phyloP scores from a whole-genome alignment of 139 green algal species.

The Chlorella sp. region DNA sequence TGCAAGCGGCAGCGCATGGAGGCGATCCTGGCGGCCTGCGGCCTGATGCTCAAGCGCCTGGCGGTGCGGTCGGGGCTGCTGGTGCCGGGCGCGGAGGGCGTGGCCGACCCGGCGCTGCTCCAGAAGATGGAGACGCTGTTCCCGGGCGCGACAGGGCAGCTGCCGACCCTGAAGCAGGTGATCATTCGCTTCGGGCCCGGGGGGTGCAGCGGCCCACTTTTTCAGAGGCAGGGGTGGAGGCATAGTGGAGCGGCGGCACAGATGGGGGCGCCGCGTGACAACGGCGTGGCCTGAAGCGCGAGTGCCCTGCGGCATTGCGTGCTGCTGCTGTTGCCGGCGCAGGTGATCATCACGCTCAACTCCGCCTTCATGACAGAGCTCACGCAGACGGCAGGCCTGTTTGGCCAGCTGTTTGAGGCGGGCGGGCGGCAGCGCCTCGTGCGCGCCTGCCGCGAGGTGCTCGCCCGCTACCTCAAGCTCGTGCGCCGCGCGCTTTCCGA shows the following conservation, averaged over 20 bases:
- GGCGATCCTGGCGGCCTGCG: conserved; percentile 52
- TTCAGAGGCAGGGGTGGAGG: too few species aligned
- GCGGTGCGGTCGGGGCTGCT: conserved; percentile 36
- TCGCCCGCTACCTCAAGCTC: conserved; percentile 35
- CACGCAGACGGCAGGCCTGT: conserved; percentile 37
- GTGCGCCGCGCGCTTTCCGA: conserved; percentile 42
- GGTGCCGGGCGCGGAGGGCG: too few species aligned
- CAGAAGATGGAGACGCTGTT: conserved; percentile 17
- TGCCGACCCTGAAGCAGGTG: conserved; percentile 26
- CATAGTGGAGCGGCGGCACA: too few species aligned
- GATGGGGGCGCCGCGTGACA: too few species aligned
- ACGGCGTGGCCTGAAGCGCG: too few species aligned
- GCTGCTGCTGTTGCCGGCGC: too few species aligned
- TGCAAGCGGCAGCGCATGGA: conserved; percentile 65
- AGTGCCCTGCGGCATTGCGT: too few species aligned
- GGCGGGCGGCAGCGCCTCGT: conserved; percentile 38
- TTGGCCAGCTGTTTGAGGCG: conserved; percentile 44
- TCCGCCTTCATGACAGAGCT: conserved; percentile 48
- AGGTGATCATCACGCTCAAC: conserved; percentile 47
- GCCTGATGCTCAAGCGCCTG: conserved; percentile 51
- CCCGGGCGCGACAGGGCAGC: conserved; percentile 1
- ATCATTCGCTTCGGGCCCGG: too few species aligned
- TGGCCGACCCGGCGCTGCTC: conserved; percentile 17
- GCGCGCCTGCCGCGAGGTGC: conserved; percentile 29
- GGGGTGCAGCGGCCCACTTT: too few species aligned